Percentiles rank a stretch among this genome's conserved stretches.
Conservation (phyloP, 2,329 filamentous ascomycete genomes). For the Exophiala calicioides region DNA sequence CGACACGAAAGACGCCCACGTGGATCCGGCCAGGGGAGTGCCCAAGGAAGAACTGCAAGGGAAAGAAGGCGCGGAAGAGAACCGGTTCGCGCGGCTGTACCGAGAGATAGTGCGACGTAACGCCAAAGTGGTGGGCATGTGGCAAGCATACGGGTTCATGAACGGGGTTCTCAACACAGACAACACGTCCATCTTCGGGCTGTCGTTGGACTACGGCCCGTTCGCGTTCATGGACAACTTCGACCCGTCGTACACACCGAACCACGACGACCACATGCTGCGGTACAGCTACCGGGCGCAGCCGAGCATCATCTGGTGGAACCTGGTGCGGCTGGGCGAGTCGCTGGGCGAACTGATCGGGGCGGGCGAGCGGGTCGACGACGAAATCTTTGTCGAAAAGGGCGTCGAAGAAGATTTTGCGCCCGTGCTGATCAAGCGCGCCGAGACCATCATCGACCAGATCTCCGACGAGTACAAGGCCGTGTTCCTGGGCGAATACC, state of each 20-base stretch:
- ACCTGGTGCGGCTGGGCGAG: conserved; percentile 87
- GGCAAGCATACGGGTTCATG: conserved; percentile 99
- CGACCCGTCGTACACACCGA: conserved; percentile 90
- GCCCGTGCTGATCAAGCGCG: conserved; percentile 71
- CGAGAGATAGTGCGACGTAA: conserved; percentile 84
- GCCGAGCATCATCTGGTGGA: conserved; percentile 98
- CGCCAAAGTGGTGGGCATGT: conserved; percentile 82
- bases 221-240: conserved; percentile 99
- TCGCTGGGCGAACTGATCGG: conserved; percentile 85
- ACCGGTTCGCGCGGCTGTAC: conserved; percentile 83
- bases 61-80: conserved; percentile 68
- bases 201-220: conserved; percentile 92
- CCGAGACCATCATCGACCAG: conserved; percentile 79
- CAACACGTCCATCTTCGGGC: conserved; percentile 86
- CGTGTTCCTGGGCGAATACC: conserved; percentile 87
- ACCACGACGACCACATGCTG: conserved; percentile 87
- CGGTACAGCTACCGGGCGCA: conserved; percentile 94
- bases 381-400: conserved; percentile 67
- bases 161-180: conserved; percentile 98
- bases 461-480: conserved; percentile 84
- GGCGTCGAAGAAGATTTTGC: conserved; percentile 72
- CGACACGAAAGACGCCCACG: conserved; percentile 36
- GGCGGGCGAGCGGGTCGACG: conserved; percentile 70
- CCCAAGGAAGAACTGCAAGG: conserved; percentile 65
- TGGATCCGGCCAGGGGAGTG: conserved; percentile 55